Evolutionary conservation across 805 yeast species (phyloP).

Genomic region (Blastobotrys parvus): DNA sequence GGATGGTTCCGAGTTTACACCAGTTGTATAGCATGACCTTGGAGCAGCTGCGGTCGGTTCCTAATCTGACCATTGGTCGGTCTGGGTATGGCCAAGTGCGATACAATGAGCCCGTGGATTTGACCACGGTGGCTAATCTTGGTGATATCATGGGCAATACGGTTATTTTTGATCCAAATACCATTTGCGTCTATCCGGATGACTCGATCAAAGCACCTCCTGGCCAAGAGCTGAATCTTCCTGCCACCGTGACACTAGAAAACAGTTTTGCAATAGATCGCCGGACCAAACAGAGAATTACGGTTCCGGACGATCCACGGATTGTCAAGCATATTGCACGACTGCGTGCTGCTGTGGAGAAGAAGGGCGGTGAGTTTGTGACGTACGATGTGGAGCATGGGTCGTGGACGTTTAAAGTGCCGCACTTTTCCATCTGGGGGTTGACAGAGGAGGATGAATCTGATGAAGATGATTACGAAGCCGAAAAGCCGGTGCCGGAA

Average conservation of each 20-base stretch:
- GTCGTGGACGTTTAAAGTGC: constrained; percentile 71
- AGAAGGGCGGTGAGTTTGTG: constrained; percentile 68
- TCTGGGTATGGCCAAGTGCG: constrained; percentile 60
- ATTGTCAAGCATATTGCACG: constrained; percentile 36
- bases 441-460: constrained; percentile 30
- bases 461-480: constrained; percentile 51
- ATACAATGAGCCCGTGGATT: constrained; percentile 68
- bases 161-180: constrained; percentile 51
- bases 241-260: constrained; percentile 63
- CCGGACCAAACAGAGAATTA: constrained; percentile 52
- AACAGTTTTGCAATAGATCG: constrained; percentile 67
- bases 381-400: constrained; percentile 72
- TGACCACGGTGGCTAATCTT: constrained; percentile 52
- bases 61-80: constrained; percentile 64
- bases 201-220: constrained; percentile 43
- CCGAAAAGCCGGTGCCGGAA: background rate
- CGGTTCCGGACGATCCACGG: constrained; percentile 65
- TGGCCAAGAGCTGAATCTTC: constrained; percentile 73
- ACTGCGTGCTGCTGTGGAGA: constrained; percentile 39
- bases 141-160: constrained; percentile 57
- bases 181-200: constrained; percentile 65
- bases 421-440: constrained; percentile 95
- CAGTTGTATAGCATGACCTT: constrained; percentile 48
- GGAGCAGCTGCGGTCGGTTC: constrained; percentile 49
- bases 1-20: constrained; percentile 65